Base-by-base conservation (phyloP, 1,284 basidiomycete species). In the Cutaneotrichosporon mucoides region DNA sequence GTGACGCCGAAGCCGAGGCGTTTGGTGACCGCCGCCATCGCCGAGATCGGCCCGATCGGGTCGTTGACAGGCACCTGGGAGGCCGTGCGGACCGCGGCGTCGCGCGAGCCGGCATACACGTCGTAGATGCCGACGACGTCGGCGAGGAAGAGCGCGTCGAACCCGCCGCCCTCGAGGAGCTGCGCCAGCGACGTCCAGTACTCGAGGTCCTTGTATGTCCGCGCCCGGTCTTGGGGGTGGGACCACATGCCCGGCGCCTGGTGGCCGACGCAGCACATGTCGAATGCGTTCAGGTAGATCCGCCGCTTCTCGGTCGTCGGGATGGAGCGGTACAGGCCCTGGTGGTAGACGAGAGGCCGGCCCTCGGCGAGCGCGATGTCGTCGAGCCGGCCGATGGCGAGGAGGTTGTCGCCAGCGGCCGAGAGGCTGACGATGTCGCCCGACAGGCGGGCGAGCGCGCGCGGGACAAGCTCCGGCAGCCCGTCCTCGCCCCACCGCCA, bases 1-100 rank as follows among this genome's bases (percentile, higher is more conserved):
- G 66, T 67, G 36, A 67, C 57, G 8, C 66, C 66, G 40, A 63
- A 63, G 1, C 57, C 62, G 15, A 63, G 58, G 4, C 52, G 50
- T 52, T 57, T 55, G 24, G 62, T 63, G 6, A 63, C 62, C 0
- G 62, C 58, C 2, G 62, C 62, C 62, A 63, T 63, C 16, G 60
- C 60, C 33, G 50, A 53, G 54, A 62, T 56, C 10, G 53, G 57
- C 7, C 43, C 50, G 9, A 52, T 34, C 1, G 60, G 60, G 45
- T 62, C 60, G 51, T 62, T 62, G 36, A 62, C 60, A 13, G 60
- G 60, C 10, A 62, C 60, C 53, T 62, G 60, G 3, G 60, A 46
- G 6, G 56, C 49, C 3, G 60, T 36, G 15, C 56, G 53, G 5
- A 62, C 44, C 3, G 60, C 60, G 8, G 60, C 53, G 42, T 62